Conservation (phyloP, 768 basidiomycete species). For the Trametopsis cervina region DNA sequence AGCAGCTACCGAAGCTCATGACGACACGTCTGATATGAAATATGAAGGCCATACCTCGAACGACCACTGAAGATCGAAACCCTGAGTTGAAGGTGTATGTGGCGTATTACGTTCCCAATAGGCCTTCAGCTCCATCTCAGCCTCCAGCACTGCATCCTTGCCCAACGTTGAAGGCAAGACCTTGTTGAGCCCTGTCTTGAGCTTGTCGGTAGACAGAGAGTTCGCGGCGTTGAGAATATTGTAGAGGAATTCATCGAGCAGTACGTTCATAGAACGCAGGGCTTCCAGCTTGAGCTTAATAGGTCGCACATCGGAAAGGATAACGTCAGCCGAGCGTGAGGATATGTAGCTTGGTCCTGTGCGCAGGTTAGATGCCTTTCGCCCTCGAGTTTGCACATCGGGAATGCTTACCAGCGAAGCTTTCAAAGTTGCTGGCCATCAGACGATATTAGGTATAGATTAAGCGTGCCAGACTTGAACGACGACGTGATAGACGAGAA, state of each 20-base stretch:
- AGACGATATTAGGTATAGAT: background rate
- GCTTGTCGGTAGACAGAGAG: conserved; percentile 65
- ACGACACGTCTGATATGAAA: background rate
- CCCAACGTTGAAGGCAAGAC: conserved; percentile 77
- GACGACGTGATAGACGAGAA: background rate
- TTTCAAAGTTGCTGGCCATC: conserved; percentile 13
- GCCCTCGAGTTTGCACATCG: background rate
- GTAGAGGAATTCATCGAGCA: conserved; percentile 81
- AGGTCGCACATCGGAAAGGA: conserved; percentile 90
- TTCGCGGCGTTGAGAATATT: conserved; percentile 59
- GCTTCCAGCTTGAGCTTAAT: conserved; percentile 77
- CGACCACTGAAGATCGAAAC: conserved; percentile 66
- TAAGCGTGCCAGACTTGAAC: background rate
- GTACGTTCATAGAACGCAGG: conserved; percentile 70
- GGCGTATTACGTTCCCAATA: conserved; percentile 73
- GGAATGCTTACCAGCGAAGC: conserved; percentile 2
- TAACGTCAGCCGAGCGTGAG: conserved; percentile 77
- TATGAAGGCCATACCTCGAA: conserved; percentile 51
- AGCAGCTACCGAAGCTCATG: conserved; percentile 43
- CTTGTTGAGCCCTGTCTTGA: conserved; percentile 65
- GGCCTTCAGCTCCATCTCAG: conserved; percentile 85
- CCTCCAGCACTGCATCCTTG: conserved; percentile 88
- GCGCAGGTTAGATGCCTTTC: background rate
- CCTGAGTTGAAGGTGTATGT: conserved; percentile 28
- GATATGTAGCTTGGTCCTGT: conserved; percentile 71